These are phyloP conservation scores for Polyporus tsugae DNA, from an alignment of 1,284 basidiomycete genomes.

Conservation along the genomic window DNA sequence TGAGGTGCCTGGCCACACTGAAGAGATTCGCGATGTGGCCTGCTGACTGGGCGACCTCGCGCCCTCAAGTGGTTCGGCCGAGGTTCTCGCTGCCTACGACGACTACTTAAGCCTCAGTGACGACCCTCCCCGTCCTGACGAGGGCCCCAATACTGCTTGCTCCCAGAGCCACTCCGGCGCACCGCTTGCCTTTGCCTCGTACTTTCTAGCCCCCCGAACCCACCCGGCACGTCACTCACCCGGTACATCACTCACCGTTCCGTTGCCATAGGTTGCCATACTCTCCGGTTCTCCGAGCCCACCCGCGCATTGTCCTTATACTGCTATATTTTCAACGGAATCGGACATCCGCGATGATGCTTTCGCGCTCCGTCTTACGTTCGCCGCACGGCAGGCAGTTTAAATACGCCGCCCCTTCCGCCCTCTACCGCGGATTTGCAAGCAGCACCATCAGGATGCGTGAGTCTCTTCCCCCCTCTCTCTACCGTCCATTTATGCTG, in stretches of 20 bases:
- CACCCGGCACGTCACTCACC: too few species aligned
- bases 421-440: slow-evolving; percentile 40
- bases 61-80: slow-evolving; percentile 31
- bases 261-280: too few species aligned
- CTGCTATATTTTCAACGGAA: not conserved
- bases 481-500: not conserved
- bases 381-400: slow-evolving; percentile 25
- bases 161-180: not conserved
- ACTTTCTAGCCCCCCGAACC: not conserved
- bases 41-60: slow-evolving; percentile 13
- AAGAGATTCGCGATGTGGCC: slow-evolving; percentile 6
- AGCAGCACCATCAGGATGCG: slow-evolving; percentile 40
- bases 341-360: slow-evolving; percentile 16
- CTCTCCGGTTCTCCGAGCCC: not conserved
- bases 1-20: slow-evolving; percentile 3
- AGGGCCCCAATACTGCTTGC: not conserved
- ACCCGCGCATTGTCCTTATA: not conserved
- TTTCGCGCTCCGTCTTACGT: slow-evolving; percentile 30
- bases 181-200: not conserved
- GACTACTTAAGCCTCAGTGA: not conserved
- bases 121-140: not conserved
- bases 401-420: slow-evolving; percentile 6
- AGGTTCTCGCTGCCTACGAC: slow-evolving; percentile 27
- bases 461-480: slow-evolving; percentile 33
- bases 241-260: too few species aligned